Conservation (phyloP, 208 protist species). For the Wallacemonas sp. region DNA sequence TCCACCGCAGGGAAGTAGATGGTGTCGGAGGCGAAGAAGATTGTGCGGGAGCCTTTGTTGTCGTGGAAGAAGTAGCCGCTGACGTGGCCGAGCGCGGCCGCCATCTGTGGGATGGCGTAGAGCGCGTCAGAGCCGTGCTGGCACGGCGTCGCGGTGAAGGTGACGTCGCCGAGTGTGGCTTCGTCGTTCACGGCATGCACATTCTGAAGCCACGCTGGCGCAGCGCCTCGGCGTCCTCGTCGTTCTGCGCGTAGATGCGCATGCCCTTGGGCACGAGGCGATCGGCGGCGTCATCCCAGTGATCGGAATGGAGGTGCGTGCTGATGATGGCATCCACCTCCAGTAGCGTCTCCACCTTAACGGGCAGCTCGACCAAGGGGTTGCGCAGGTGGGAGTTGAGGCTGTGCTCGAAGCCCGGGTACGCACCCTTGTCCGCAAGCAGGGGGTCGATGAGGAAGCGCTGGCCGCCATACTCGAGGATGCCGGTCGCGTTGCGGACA, state of each 20-base stretch:
- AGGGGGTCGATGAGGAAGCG: slow-evolving; percentile 19
- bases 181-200: slow-evolving; percentile 15
- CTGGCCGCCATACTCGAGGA: slow-evolving; percentile 1
- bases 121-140: slow-evolving; percentile 21
- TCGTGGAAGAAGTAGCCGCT: slow-evolving; percentile 14
- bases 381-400: slow-evolving; percentile 24
- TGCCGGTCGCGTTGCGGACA: slow-evolving; percentile 3
- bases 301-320: slow-evolving; percentile 21
- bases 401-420: slow-evolving; percentile 24
- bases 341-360: slow-evolving; percentile 17
- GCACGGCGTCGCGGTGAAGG: slow-evolving; percentile 15
- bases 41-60: slow-evolving; percentile 8
- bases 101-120: slow-evolving; percentile 3
- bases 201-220: slow-evolving; percentile 21
- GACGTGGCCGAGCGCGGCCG: slow-evolving; percentile 14
- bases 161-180: slow-evolving; percentile 15
- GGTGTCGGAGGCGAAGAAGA: slow-evolving; percentile 22
- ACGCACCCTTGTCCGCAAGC: slow-evolving; percentile 20
- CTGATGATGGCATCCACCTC: slow-evolving; percentile 20
- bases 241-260: slow-evolving; percentile 15
- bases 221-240: slow-evolving; percentile 11
- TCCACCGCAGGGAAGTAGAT: slow-evolving; percentile 18
- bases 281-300: slow-evolving; percentile 24
- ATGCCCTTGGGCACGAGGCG: slow-evolving; percentile 16
- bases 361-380: slow-evolving; percentile 25